These are phyloP conservation scores for Fusarium lateritium DNA, from an alignment of 2,329 filamentous ascomycete genomes.

Conservation along the genomic window DNA sequence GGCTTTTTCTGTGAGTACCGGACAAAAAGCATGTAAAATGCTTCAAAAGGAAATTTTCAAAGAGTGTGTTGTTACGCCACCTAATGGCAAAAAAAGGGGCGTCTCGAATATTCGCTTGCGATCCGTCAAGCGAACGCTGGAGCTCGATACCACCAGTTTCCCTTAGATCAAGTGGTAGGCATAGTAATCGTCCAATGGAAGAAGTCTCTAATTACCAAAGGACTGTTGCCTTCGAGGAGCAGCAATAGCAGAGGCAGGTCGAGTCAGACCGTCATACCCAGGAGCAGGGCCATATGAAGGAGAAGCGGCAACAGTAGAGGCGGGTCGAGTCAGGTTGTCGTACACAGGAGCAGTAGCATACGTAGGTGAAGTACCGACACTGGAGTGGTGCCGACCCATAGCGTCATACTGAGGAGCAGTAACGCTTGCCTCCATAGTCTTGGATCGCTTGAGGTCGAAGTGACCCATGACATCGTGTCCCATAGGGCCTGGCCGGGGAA, in stretches of 20 bases:
- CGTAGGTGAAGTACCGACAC: slow-evolving; percentile 57
- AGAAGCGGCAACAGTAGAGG: slow-evolving; percentile 32
- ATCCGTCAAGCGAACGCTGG: slow-evolving; percentile 8
- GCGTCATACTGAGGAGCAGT: slow-evolving; percentile 66
- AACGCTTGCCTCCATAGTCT: slow-evolving; percentile 77
- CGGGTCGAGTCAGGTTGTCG: slow-evolving; percentile 27
- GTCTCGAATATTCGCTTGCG: slow-evolving; percentile 26
- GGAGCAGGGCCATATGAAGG: slow-evolving; percentile 55
- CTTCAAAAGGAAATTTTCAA: slow-evolving; percentile 38
- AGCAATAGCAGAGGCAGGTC: slow-evolving; percentile 62
- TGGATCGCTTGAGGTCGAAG: slow-evolving; percentile 81
- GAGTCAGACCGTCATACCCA: slow-evolving; percentile 65
- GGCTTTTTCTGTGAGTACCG: slow-evolving; percentile 49
- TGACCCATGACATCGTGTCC: slow-evolving; percentile 57
- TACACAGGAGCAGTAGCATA: slow-evolving; percentile 28
- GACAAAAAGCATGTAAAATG: slow-evolving; percentile 47
- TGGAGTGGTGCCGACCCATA: slow-evolving; percentile 64
- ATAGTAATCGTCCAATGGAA: neutral
- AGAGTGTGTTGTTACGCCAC: slow-evolving; percentile 36
- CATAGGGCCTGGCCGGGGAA: slow-evolving; percentile 73
- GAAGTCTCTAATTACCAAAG: slow-evolving; percentile 3
- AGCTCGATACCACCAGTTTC: slow-evolving; percentile 18
- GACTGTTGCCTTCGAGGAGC: slow-evolving; percentile 58
- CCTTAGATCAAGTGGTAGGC: neutral
- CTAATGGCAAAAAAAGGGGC: slow-evolving; percentile 6